Conservation (phyloP, 2,329 filamentous ascomycete genomes). For the Camillea tinctor region DNA sequence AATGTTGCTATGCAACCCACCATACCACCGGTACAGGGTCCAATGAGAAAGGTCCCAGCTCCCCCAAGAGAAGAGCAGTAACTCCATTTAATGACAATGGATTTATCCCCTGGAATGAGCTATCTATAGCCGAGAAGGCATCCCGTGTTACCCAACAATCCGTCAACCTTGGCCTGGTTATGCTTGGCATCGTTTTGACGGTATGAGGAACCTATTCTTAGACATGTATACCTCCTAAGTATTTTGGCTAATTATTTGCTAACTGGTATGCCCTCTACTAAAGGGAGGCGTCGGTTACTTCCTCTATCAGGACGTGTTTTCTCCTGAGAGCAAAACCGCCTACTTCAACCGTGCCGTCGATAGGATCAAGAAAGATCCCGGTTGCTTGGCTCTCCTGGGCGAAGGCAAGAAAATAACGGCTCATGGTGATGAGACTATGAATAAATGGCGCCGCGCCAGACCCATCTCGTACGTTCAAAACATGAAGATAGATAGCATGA, state of each 20-base stretch:
- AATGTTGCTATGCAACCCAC: constrained; percentile 59
- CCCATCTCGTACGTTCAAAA: constrained; percentile 54
- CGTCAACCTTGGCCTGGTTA: constrained; percentile 79
- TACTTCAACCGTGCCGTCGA: constrained; percentile 87
- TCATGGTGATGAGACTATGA: constrained; percentile 76
- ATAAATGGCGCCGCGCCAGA: constrained; percentile 72
- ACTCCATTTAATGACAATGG: constrained; percentile 88
- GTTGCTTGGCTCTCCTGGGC: constrained; percentile 73
- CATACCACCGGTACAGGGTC: constrained; percentile 38
- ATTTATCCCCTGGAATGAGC: constrained; percentile 73
- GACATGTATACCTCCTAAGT: background rate
- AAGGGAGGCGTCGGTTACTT: constrained; percentile 76
- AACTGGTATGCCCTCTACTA: constrained; percentile 8
- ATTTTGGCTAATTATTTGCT: no score
- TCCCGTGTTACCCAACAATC: constrained; percentile 85
- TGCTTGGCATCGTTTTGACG: constrained; percentile 73
- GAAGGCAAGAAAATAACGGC: constrained; percentile 73
- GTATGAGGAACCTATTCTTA: constrained; percentile 44
- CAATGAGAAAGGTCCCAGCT: constrained; percentile 22
- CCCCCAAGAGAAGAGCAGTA: constrained; percentile 63
- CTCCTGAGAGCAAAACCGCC: constrained; percentile 77
- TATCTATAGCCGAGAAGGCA: constrained; percentile 75
- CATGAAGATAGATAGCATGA: no score
- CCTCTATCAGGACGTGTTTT: constrained; percentile 80
- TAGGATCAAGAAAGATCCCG: constrained; percentile 69